Percentiles rank a stretch among this genome's conserved stretches.
Conservation (phyloP, 2,329 filamentous ascomycete genomes). For the Fusarium mundagurra region DNA sequence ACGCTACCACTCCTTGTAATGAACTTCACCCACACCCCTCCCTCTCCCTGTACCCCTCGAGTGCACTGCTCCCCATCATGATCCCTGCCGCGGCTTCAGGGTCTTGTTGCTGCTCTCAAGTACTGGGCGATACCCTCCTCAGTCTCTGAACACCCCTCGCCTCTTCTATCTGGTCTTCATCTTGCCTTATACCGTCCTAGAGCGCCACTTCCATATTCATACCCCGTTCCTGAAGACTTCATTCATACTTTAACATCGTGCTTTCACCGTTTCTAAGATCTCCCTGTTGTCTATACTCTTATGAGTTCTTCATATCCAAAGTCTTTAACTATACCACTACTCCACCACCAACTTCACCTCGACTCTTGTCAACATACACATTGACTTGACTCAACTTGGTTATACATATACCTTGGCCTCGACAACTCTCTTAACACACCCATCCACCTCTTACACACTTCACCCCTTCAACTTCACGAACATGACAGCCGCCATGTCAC, state of each 20-base stretch:
- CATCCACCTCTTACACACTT: constrained; percentile 4
- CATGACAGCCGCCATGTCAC: constrained; percentile 62
- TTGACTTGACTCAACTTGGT: constrained; percentile 16
- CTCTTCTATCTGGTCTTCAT: constrained; percentile 33
- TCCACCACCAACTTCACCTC: constrained; percentile 2
- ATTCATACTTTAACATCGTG: constrained; percentile 34
- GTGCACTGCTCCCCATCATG: constrained; percentile 24
- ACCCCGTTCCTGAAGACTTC: constrained; percentile 27
- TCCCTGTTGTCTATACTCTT: constrained; percentile 18
- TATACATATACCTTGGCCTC: background rate
- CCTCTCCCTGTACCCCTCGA: constrained; percentile 1
- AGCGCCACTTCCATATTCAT: constrained; percentile 40
- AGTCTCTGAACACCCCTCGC: constrained; percentile 23
- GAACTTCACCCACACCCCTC: background rate
- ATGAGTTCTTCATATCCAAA: constrained; percentile 2
- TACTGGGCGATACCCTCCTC: constrained; percentile 38
- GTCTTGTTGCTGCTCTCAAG: constrained; percentile 34
- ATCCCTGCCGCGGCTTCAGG: constrained; percentile 38
- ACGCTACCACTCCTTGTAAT: constrained; percentile 8
- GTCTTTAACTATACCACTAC: constrained; percentile 10
- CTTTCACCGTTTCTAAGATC: constrained; percentile 8
- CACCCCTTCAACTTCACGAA: constrained; percentile 19
- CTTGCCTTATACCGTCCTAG: constrained; percentile 28
- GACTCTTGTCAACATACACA: constrained; percentile 15
- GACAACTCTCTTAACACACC: constrained; percentile 12